Evolutionary conservation across 1,284 basidiomycete genomes (phyloP).

Genomic region (Phaffia rhodozyma): DNA sequence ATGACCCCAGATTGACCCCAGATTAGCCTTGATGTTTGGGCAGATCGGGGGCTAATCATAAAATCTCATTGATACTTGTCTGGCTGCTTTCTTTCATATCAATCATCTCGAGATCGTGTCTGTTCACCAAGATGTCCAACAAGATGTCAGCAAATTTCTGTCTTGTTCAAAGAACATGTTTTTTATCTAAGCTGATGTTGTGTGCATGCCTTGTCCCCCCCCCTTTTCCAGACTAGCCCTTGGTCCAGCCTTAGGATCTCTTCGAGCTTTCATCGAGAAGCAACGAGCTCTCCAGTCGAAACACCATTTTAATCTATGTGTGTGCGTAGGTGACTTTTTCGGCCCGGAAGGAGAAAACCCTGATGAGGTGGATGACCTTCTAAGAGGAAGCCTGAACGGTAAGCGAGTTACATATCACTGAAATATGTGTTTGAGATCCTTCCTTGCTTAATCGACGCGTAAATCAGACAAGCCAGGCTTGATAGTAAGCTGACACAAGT

Average conservation of each 20-base stretch:
- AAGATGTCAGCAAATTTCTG: neutral
- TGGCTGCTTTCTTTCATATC: neutral
- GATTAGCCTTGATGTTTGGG: too few relatives aligned
- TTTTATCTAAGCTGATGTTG: neutral
- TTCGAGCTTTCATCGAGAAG: conserved; percentile 13
- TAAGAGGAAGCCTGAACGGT: conserved; percentile 58
- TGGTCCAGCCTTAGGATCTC: conserved; percentile 6
- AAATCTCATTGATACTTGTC: neutral
- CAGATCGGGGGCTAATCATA: too few relatives aligned
- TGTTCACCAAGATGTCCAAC: neutral
- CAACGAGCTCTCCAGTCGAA: conserved; percentile 14
- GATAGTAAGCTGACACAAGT: conserved; percentile 15
- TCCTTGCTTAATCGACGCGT: too few relatives aligned
- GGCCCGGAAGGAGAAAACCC: conserved; percentile 38
- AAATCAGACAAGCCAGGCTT: conserved; percentile 14
- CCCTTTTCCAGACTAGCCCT: conserved; percentile 10
- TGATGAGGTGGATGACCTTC: conserved; percentile 45
- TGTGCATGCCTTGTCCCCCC: neutral
- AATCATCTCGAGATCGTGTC: neutral
- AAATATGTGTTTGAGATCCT: too few relatives aligned
- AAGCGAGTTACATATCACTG: neutral
- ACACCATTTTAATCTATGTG: conserved; percentile 34
- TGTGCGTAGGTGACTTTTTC: conserved; percentile 88
- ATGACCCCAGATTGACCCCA: too few relatives aligned
- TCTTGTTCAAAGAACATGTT: neutral